These are phyloP conservation scores for Colletotrichum coccodes DNA, from an alignment of 2,329 filamentous ascomycete genomes.

Conservation along the genomic window DNA sequence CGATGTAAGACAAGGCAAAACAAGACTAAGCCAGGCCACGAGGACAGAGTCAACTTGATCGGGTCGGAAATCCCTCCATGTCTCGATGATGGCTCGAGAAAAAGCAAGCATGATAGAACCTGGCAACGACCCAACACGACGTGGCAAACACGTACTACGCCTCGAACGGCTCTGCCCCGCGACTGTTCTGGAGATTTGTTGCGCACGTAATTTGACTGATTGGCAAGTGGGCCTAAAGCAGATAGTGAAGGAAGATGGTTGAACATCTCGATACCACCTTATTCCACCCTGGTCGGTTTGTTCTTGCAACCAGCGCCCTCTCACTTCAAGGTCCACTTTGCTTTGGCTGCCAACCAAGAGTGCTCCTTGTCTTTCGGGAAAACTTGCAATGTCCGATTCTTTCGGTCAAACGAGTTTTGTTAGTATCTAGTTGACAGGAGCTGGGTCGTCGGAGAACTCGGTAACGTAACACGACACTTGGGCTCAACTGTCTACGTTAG, in stretches of 20 bases:
- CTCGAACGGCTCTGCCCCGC: background rate
- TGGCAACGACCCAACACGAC: background rate
- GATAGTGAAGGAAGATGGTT: background rate
- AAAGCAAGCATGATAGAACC: constrained; percentile 2
- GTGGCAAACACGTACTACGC: background rate
- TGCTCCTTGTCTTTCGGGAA: background rate
- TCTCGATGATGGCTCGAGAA: background rate
- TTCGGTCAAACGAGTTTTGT: background rate
- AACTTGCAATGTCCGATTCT: background rate
- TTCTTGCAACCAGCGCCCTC: background rate
- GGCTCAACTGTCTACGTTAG: background rate
- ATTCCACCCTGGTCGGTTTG: background rate
- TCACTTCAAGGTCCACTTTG: background rate
- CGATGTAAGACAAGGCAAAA: constrained; percentile 17
- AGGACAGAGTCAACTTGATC: background rate
- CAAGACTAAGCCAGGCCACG: background rate
- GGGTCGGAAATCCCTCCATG: background rate
- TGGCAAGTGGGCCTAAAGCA: background rate
- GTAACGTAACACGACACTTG: background rate
- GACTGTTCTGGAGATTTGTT: background rate
- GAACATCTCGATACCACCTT: background rate
- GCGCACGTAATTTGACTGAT: background rate
- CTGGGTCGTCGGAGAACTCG: background rate
- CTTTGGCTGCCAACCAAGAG: background rate
- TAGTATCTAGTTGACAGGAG: background rate